Base-by-base conservation (phyloP, 768 basidiomycete species). In the Trametes cubensis region DNA sequence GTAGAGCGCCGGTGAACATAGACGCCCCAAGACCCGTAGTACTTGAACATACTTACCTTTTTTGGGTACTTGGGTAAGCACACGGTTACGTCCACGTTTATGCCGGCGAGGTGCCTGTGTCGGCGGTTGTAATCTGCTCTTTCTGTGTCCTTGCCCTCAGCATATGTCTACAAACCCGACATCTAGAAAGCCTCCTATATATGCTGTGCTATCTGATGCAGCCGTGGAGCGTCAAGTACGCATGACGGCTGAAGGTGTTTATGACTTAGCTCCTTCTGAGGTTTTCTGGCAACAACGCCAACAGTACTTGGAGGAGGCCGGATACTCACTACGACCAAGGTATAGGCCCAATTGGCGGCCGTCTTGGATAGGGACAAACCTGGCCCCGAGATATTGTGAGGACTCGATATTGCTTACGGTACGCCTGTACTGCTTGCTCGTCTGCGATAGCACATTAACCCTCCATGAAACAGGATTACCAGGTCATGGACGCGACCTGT, bases 271-370 rank as follows among this genome's bases (percentile, higher is more conserved):
- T 5, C 30, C 59, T 3, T 17, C 13, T 2, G 66, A 67, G 39
- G 6, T 18, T 0, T 44, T 46, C 26, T 70, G 70, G 67, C 44
- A 59, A 30, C 61, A 48, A 26, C 57, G 57, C 26, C 52, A 70
- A 28, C 44, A 38, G 7, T 62, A 49, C 48, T 46, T 72, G 2
- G 15, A 40, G 6, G 25, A 51, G 0, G 51, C 45, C 17, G 71
- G 70, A 3, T 72, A 72, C 42, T 25, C 14, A 25, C 52, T 72
- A 17, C 66, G 71, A n/a, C 58, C 68, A 11, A 60, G 71, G 1
- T 71, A 67, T 20, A 4, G 6, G 3, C 52, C 51, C 6, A 55
- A 28, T 4, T 67, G 66, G 66, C 20, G 41, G 15, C 66, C 66
- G 4, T 67, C 66, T 3, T 67, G 66, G 66, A 25, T 41, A 10